Conservation (phyloP, 345 rosid species). For the Jatropha curcas region DNA sequence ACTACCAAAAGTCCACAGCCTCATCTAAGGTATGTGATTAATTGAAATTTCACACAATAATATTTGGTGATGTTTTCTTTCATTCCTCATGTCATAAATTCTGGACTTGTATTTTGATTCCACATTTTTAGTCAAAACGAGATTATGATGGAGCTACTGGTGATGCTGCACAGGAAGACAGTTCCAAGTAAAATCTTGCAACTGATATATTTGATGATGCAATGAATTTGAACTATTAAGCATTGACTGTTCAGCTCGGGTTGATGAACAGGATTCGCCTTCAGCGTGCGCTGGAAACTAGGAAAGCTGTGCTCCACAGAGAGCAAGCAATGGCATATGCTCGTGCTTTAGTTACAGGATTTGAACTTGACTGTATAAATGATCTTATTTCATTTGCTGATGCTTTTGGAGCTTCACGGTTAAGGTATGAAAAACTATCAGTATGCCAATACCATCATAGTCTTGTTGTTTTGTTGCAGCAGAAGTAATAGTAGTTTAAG, state of each 20-base stretch:
- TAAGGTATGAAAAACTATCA: constrained; percentile 48
- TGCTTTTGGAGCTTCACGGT: constrained; percentile 92
- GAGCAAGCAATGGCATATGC: constrained; percentile 99
- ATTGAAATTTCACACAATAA: background rate
- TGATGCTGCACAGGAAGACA: constrained; percentile 56
- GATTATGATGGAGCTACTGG: constrained; percentile 46
- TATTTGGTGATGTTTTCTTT: constrained; percentile 4
- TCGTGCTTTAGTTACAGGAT: constrained; percentile 88
- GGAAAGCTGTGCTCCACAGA: constrained; percentile 77
- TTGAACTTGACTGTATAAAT: constrained; percentile 63
- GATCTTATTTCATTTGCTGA: constrained; percentile 81
- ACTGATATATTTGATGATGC: constrained; percentile 2
- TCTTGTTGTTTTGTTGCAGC: too few relatives aligned
- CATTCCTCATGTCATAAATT: constrained; percentile 15
- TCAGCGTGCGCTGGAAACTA: constrained; percentile 76
- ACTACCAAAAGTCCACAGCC: constrained; percentile 42
- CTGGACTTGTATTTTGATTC: constrained; percentile 18
- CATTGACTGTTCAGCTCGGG: constrained; percentile 27
- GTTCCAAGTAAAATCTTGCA: constrained; percentile 61
- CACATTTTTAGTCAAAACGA: constrained; percentile 40
- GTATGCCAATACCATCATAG: background rate
- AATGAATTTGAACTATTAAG: constrained; percentile 12
- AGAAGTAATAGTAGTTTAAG: background rate
- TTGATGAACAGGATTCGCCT: constrained; percentile 69
- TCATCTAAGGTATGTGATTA: constrained; percentile 53